Evolutionary conservation across 805 yeast species (phyloP), one percentile per base, ranked within the genome.

Genomic region (Barnettozyma salicaria): DNA sequence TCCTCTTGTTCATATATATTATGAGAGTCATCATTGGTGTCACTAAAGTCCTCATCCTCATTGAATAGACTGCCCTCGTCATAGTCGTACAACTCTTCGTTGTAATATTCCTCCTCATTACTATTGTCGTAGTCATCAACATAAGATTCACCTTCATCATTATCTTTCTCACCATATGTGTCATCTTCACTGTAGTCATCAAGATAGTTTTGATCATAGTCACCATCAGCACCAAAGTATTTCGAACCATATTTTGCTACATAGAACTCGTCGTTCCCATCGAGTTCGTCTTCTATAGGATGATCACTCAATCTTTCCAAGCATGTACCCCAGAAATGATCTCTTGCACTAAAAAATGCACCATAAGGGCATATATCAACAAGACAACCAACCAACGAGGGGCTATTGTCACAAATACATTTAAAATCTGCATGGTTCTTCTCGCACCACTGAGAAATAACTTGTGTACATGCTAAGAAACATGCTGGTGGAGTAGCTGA

Each of bases 401-500:
- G 61, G 33, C 60, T 60, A 27, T 56, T 58, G 16, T 52, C 49
- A 47, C 75, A 70, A 37, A 69, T 38, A 42, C 73, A 65, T 9
- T 53, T 49, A 34, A 70, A 41, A 50, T 70, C 72, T 4, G 48
- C 36, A 23, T 60, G 67, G 4, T 37, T 44, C 2, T 36, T 32
- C 4, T 54, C 53, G 44, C 74, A 67, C 43, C 55, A 40, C 19
- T 52, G 50, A 10, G 74, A 44, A 6, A 68, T 50, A 16, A 52
- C 61, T 37, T 59, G 60, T 27, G 67, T 43, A 48, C 78, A 72
- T 25, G 64, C 45, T 14, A 70, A 44, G 43, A 70, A 65, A 45
- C 78, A 72, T 8, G 75, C 74, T 8, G 76, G 78, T 4, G 76
- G 75, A 0, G 74, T 67, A 16, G 70, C 66, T 10, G 26, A 9